Evolutionary conservation across 2,329 filamentous ascomycete species (phyloP), one percentile per base, ranked within the genome.

Genomic region (Fragosphaeria purpurea): DNA sequence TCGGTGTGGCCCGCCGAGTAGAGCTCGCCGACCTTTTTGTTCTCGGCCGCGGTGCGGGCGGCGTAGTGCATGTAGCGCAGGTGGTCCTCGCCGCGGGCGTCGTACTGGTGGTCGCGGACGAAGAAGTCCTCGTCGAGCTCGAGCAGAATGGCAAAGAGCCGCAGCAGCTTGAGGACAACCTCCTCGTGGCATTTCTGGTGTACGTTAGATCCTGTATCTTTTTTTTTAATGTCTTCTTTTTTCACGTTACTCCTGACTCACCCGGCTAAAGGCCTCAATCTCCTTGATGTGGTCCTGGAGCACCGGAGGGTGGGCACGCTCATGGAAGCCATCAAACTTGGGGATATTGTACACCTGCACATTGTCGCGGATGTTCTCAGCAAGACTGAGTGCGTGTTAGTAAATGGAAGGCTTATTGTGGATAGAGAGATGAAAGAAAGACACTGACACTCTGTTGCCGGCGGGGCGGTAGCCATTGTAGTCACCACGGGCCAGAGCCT

Each of bases 261-360:
- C 50, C 30, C 52, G 67, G 49, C 67, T 70, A 61, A 83, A 82
- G 0, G 55, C 53, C 56, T 81, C 76, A 41, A 83, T 79, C 51
- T 79, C 74, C 0, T 67, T 60, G 22, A 75, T 67, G 52, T 79
- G 65, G 0, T 71, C 66, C 39, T 68, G 59, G 0, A 82, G 59
- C 0, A 79, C 57, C 0, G 68, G 60, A 0, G 74, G 74, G 9
- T 77, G 73, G 11, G 61, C 54, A 7, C 71, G 67, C n/a, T 66
- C 59, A 57, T 73, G 70, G 51, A 68, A 61, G 4, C 65, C 62
- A n/a, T 69, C 70, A 55, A 78, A 80, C 55, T 82, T 82, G 48
- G 76, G 74, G 7, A 80, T 72, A 58, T 81, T 80, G 66, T 75
- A 81, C 1, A 81, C 73, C 57, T 82, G 73, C 34, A 78, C 67